phyloP scores from a whole-genome alignment of 768 basidiomycete genomes.

The Calocybe gangraenosa region DNA sequence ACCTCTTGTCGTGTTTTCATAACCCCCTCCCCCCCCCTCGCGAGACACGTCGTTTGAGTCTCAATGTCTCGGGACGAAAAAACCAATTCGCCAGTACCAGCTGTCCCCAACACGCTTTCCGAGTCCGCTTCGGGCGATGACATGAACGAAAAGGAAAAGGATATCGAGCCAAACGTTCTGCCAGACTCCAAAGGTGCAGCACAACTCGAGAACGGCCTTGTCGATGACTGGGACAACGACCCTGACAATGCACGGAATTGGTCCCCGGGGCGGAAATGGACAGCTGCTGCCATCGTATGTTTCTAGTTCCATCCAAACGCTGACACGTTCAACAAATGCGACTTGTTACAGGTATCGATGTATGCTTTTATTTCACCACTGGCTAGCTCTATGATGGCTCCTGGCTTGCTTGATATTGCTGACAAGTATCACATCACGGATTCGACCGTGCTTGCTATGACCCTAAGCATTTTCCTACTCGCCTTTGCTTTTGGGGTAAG shows the following conservation, averaged over 20 bases:
- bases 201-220: conserved; percentile 30
- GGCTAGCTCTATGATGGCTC: conserved; percentile 63
- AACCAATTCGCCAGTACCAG: background rate
- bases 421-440: conserved; percentile 47
- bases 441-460: conserved; percentile 50
- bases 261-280: conserved; percentile 56
- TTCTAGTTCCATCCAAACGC: background rate
- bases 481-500: conserved; percentile 61
- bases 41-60: background rate
- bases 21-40: background rate
- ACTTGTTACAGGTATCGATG: conserved; percentile 41
- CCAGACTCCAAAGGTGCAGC: conserved; percentile 11
- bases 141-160: background rate
- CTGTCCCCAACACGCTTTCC: background rate
- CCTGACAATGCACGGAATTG: conserved; percentile 67
- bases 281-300: conserved; percentile 46
- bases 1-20: too few relatives aligned
- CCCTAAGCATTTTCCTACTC: conserved; percentile 61
- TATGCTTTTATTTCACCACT: conserved; percentile 52
- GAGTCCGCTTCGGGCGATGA: background rate
- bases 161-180: background rate
- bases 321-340: background rate
- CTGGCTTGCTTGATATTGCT: conserved; percentile 57
- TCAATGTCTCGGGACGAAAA: background rate
- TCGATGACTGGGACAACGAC: conserved; percentile 55